These are phyloP conservation scores for Poronia punctata DNA, from an alignment of 495 filamentous ascomycete genomes.

Conservation along the genomic window DNA sequence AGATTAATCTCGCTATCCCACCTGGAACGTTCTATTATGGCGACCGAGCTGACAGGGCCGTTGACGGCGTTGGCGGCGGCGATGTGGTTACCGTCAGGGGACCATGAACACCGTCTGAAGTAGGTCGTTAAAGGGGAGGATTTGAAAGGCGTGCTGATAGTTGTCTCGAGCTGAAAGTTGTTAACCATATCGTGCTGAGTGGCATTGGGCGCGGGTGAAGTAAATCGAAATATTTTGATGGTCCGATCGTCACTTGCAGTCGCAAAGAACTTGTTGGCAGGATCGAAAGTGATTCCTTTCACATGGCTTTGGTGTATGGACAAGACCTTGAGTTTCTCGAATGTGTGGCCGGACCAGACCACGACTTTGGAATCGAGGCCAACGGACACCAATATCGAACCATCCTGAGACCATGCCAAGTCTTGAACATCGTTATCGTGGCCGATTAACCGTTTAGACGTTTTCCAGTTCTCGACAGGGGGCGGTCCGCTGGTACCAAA, in stretches of 20 bases:
- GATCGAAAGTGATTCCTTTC: slow-evolving; percentile 97
- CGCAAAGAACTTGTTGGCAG: slow-evolving; percentile 98
- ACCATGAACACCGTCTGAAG: slow-evolving; percentile 95
- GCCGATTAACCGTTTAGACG: slow-evolving; percentile 81
- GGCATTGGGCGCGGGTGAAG: slow-evolving; percentile 82
- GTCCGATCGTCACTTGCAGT: slow-evolving; percentile 95
- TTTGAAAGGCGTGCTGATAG: slow-evolving; percentile 74
- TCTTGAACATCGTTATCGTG: slow-evolving; percentile 99
- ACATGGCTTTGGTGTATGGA: slow-evolving; percentile 92
- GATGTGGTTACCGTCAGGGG: slow-evolving; percentile 93
- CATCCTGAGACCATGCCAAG: slow-evolving; percentile 93
- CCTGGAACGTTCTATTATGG: slow-evolving; percentile 82
- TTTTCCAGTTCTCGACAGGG: slow-evolving; percentile 95
- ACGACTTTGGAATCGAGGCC: slow-evolving; percentile 97
- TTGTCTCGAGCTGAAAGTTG: slow-evolving; percentile 88
- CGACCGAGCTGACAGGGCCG: slow-evolving; percentile 92
- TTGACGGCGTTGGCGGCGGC: slow-evolving; percentile 96
- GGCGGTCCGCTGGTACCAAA: slow-evolving; percentile 83
- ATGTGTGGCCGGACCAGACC: slow-evolving; percentile 94
- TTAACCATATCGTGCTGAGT: slow-evolving; percentile 88
- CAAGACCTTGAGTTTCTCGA: slow-evolving; percentile 93
- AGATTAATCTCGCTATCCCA: slow-evolving; percentile 98
- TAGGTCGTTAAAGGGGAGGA: slow-evolving; percentile 92
- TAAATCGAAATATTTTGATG: slow-evolving; percentile 95
- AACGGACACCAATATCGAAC: slow-evolving; percentile 90